Base-by-base conservation (phyloP, 2,329 filamentous ascomycete genomes). In the Diaporthe sp. region DNA sequence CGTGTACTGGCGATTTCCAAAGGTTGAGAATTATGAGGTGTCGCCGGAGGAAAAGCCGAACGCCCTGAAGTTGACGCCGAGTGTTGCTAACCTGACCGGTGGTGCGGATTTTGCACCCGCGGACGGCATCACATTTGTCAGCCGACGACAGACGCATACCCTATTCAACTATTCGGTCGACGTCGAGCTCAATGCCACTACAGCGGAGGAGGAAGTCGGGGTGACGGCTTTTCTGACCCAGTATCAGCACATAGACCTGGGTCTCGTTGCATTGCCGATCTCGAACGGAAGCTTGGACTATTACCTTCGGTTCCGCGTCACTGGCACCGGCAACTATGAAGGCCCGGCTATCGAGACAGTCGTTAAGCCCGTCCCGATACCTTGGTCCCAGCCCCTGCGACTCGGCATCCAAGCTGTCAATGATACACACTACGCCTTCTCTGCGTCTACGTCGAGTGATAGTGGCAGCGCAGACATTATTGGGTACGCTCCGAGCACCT, bases 181-280 rank as follows among this genome's bases (percentile, higher is more conserved):
- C 73, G 60, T 77, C 7, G 60, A 67, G 42, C 82, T 83, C 51
- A n/a, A 57, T 2, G 80, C 82, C 2, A 51, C 61, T 25, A 55
- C 60, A 22, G 76, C 72, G 4, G 80, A 77, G 28, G 78, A 83
- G 49, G 83, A 84, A 58, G 82, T 82, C 0, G 83, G 83, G 12
- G 79, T 83, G 28, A 80, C 81, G 0, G 80, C 82, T 2, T 84
- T 84, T 78, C 77, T 84, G 55, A 84, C 83, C 6, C 82, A 83
- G 70, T 44, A 75, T 37, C 77, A 81, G 68, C 82, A 83, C 71
- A 80, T 84, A 67, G 81, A 84, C 55, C 80, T 85, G 3, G 81
- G 82, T 44, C 63, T 84, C 28, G 79, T 83, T 12, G 65, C 74
- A 4, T 68, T 78, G 13, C 39, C 72, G 31, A 39, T 60, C 10